A percentile compares a stretch with the other conserved stretches of the same genome.
Evolutionary conservation across 805 yeast genomes (phyloP).

Genomic region (Hanseniaspora singularis): DNA sequence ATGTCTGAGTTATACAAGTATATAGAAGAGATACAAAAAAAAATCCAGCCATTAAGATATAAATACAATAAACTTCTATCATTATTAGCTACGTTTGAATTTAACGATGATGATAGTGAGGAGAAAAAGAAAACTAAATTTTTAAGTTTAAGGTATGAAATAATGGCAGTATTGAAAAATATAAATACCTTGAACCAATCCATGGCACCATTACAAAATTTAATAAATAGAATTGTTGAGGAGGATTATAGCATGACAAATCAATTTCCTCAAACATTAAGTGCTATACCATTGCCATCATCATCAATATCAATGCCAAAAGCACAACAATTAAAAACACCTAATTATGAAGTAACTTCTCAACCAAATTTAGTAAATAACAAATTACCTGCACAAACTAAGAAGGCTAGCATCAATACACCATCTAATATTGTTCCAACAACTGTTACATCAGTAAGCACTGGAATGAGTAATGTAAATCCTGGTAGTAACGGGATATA

Average conservation of each 20-base stretch:
- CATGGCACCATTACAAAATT: slow-evolving; percentile 10
- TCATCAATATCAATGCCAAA: slow-evolving; percentile 11
- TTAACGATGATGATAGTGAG: slow-evolving; percentile 1
- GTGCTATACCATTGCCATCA: slow-evolving; percentile 5
- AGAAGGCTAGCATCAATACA: background rate
- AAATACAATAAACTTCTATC: slow-evolving; percentile 8
- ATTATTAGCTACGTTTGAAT: background rate
- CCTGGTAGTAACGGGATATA: background rate
- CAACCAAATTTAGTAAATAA: slow-evolving; percentile 7
- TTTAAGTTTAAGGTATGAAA: slow-evolving; percentile 7
- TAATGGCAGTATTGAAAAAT: slow-evolving; percentile 5
- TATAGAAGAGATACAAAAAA: slow-evolving; percentile 1
- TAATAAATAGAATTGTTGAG: slow-evolving; percentile 10
- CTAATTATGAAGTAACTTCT: slow-evolving; percentile 11
- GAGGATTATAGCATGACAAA: background rate
- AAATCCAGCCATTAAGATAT: slow-evolving; percentile 3
- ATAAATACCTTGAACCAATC: slow-evolving; percentile 1
- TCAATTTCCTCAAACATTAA: slow-evolving; percentile 9
- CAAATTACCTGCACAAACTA: background rate
- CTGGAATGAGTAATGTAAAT: background rate
- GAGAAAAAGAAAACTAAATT: slow-evolving; percentile 3
- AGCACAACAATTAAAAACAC: slow-evolving; percentile 13
- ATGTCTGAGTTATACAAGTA: slow-evolving; percentile 1
- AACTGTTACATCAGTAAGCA: background rate
- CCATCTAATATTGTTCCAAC: background rate